Evolutionary conservation across 2,329 filamentous ascomycete genomes (phyloP).

Genomic region (Botrytis elliptica): DNA sequence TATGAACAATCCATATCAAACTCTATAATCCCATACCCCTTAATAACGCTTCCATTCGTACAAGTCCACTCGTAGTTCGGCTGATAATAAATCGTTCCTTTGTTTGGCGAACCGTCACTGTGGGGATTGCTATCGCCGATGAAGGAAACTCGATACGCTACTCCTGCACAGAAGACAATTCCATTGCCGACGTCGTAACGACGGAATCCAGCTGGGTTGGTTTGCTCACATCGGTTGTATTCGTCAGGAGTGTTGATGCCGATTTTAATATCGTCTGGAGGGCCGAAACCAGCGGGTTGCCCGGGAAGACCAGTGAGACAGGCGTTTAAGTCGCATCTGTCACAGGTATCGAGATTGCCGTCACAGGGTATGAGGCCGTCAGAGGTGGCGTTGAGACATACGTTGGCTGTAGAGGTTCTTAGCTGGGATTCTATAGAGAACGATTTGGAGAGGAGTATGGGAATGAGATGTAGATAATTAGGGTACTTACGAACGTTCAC

Average conservation of each 20-base stretch:
- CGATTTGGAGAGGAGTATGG: background rate
- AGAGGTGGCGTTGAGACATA: background rate
- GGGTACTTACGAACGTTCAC: background rate
- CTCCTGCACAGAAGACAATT: background rate
- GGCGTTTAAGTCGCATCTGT: background rate
- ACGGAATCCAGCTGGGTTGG: background rate
- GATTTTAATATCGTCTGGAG: background rate
- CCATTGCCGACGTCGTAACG: background rate
- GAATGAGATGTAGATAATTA: background rate
- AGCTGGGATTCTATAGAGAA: background rate
- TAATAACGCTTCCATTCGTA: constrained; percentile 1
- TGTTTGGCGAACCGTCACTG: background rate
- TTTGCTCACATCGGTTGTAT: background rate
- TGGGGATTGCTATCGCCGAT: background rate
- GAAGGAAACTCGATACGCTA: background rate
- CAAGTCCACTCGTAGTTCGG: background rate
- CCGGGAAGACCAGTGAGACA: background rate
- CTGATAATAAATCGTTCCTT: background rate
- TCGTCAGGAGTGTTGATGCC: background rate
- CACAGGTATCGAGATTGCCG: background rate
- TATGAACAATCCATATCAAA: constrained; percentile 3
- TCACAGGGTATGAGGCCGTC: background rate
- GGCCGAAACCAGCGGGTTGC: background rate
- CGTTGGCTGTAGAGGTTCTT: background rate
- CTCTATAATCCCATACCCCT: background rate